Evolutionary conservation across 2,329 filamentous ascomycete genomes (phyloP).

Genomic region (Penicillium occitanis): DNA sequence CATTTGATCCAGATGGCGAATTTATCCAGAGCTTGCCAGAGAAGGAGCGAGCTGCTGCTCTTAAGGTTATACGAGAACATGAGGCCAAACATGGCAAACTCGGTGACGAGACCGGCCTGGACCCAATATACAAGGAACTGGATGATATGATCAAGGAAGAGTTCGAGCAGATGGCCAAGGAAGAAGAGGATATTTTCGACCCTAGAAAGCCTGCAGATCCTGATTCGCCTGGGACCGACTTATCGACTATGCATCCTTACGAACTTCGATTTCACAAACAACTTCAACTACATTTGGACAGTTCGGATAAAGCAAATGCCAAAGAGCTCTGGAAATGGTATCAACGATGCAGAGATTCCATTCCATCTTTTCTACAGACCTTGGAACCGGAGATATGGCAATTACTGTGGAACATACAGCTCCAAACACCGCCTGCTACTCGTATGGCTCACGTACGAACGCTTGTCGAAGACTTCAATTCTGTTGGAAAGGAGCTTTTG

Average conservation of each 20-base stretch:
- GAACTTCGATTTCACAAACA: slow-evolving; percentile 42
- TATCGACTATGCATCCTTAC: slow-evolving; percentile 40
- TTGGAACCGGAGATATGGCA: slow-evolving; percentile 64
- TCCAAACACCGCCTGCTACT: slow-evolving; percentile 47
- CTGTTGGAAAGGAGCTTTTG: slow-evolving; percentile 56
- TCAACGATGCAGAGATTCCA: slow-evolving; percentile 48
- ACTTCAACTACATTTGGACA: slow-evolving; percentile 34
- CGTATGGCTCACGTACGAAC: slow-evolving; percentile 60
- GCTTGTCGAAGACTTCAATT: slow-evolving; percentile 66
- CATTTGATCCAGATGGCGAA: slow-evolving; percentile 44
- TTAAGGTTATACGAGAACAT: slow-evolving; percentile 45
- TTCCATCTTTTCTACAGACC: slow-evolving; percentile 51
- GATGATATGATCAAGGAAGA: slow-evolving; percentile 42
- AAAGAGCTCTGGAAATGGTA: slow-evolving; percentile 53
- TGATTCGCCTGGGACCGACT: slow-evolving; percentile 29
- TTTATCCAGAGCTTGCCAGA: slow-evolving; percentile 46
- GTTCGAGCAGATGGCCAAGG: slow-evolving; percentile 37
- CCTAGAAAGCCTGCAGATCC: slow-evolving; percentile 26
- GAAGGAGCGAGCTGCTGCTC: slow-evolving; percentile 41
- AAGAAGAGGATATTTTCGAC: slow-evolving; percentile 40
- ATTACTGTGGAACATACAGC: slow-evolving; percentile 64
- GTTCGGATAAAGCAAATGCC: slow-evolving; percentile 30
- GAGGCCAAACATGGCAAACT: slow-evolving; percentile 37
- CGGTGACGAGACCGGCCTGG: slow-evolving; percentile 28
- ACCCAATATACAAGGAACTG: slow-evolving; percentile 43